A percentile compares a stretch with the other conserved stretches of the same genome.
These are phyloP conservation scores for Amanita brunnescens DNA, from an alignment of 768 basidiomycete species.

Conservation along the genomic window DNA sequence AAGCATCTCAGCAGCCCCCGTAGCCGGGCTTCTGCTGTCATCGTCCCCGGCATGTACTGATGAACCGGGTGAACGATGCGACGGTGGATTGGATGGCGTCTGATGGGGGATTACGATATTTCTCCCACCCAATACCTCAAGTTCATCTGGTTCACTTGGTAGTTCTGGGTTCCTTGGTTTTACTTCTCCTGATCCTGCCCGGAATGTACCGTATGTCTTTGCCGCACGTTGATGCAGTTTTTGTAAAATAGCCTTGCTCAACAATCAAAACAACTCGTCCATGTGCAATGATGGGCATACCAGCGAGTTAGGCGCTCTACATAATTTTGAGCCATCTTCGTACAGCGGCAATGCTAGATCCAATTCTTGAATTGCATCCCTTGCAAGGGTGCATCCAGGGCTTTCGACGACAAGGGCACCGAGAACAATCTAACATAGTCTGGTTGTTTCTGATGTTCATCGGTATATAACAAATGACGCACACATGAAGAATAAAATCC, in stretches of 20 bases:
- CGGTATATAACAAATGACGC: conserved; percentile 12
- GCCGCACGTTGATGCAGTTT: conserved; percentile 29
- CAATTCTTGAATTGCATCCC: conserved; percentile 30
- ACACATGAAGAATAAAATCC: conserved; percentile 41
- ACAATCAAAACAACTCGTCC: background rate
- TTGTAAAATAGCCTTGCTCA: conserved; percentile 26
- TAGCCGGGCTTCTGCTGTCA: conserved; percentile 16
- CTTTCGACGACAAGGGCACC: conserved; percentile 38
- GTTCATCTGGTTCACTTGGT: conserved; percentile 22
- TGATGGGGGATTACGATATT: conserved; percentile 24
- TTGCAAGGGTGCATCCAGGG: conserved; percentile 33
- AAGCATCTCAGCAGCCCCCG: conserved; percentile 17
- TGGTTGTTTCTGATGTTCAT: conserved; percentile 14
- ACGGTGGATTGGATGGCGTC: conserved; percentile 23
- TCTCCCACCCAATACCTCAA: conserved; percentile 31
- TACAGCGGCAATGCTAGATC: conserved; percentile 30
- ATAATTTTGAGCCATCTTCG: conserved; percentile 30
- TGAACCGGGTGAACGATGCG: conserved; percentile 12
- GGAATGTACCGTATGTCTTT: conserved; percentile 20
- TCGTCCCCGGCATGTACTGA: conserved; percentile 11
- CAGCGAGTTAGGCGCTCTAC: conserved; percentile 27
- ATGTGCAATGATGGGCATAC: conserved; percentile 17
- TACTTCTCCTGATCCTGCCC: conserved; percentile 14
- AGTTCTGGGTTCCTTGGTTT: background rate
- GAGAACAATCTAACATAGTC: conserved; percentile 29